Evolutionary conservation across 1,284 basidiomycete species (phyloP), one percentile per base, ranked within the genome.

Genomic region (Lentinula novae-zelandiae): DNA sequence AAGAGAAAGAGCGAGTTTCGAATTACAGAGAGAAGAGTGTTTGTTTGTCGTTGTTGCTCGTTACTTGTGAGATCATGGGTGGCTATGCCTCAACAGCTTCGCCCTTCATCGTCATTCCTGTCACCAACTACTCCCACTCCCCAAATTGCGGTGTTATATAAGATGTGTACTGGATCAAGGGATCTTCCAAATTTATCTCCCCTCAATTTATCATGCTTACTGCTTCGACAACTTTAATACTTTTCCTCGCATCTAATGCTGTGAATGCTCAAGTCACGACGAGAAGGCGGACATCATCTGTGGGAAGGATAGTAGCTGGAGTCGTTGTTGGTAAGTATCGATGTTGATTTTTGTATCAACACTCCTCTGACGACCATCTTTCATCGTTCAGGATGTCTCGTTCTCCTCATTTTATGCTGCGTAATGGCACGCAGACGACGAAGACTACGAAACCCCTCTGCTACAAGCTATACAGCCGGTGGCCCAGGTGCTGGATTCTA

Each of bases 291-390:
- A 58, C n/a, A 5, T 53, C 50, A 33, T 51, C 46, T 2, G 33
- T 40, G 1, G 62, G 62, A 2, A 46, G 59, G 36, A 44, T 63
- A 39, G 51, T 63, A 10, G 62, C 55, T 40, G 62, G 62, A 1
- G 39, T 63, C 22, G 59, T 63, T 9, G 62, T 61, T 15, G 62
- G 62, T 60, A 36, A 36, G 62, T 50, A 33, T 8, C 9, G 34
- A 31, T 17, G 27, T 20, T 7, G 17, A 15, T 17, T 33, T 31
- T 42, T 36, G 5, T 8, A 17, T 42, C 1, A 56, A 20, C 5
- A 9, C 33, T 22, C 17, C 0, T n/a, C 8, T 8, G 15, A 22
- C n/a, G n/a, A 8, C 13, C 10, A n/a, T n/a, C 8, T 3, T 20
- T 51, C 31, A 17, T 15, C 34, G 13, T 38, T 9, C 36, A 58